Evolutionary conservation across 75 land plant species (phyloP), one percentile per base, ranked within the genome.

Genomic region (Sequoia sempervirens): DNA sequence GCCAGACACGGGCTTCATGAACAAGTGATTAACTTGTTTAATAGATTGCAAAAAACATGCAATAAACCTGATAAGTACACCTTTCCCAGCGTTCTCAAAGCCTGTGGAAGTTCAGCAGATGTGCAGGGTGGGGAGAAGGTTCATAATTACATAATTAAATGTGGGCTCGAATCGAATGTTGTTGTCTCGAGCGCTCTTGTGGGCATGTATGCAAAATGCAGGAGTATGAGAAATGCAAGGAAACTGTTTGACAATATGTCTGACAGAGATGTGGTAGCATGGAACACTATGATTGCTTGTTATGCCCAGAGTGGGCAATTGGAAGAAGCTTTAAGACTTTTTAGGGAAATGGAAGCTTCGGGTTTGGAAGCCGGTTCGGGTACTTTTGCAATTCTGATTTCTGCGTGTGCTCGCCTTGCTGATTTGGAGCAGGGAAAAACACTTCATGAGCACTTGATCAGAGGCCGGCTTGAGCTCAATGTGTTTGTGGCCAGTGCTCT

Each of bases 271-370:
- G 54, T 88, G 0, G 37, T 83, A 18, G 82, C 74, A 9, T 91
- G 92, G 92, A 91, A 91, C 82, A 78, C 84, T 34, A 83, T 91
- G 85, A 84, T 89, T 61, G 37, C 68, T 38, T 84, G 87, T 18
- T 86, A 88, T 64, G 80, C 82, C 36, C 81, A 80, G 23, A 84
- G 81, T 68, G 88, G 89, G 13, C n/a, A 68, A 18, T 41, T 85
- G 37, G 84, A 78, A 20, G 56, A 83, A 58, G 91, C 93, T 2
- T 54, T 75, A 12, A 37, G 61, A 66, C 61, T 87, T 46, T 91
- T 89, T 47, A 75, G 86, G 23, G 46, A 52, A 30, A 82, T 91
- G 88, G 73, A 85, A 68, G 17, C 56, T 12, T 61, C 47, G 36
- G 86, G 87, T n/a, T n/a, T 85, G 37, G 8, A 69, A 54, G 84